Conservation (phyloP, 164 flowering plant species). For the Malania oleifera region DNA sequence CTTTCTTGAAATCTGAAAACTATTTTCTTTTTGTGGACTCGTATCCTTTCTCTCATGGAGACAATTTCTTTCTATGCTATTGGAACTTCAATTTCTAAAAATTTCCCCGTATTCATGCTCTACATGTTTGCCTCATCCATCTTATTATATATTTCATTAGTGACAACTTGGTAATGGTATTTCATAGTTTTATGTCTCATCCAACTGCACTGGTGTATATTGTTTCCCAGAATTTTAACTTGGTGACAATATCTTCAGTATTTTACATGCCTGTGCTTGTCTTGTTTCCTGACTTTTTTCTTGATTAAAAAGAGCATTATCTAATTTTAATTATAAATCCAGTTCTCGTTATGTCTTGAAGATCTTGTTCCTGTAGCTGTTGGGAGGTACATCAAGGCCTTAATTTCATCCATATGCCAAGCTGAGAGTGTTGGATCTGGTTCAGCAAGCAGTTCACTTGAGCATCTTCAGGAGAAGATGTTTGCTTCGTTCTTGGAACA, state of each 20-base stretch:
- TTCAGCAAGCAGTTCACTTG: conserved; percentile 29
- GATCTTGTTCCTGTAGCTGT: conserved; percentile 93
- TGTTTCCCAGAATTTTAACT: too few species aligned
- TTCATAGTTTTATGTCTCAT: background rate
- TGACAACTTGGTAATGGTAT: too few species aligned
- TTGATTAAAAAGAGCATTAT: background rate
- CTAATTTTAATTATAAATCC: conserved; percentile 24
- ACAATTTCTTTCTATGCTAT: background rate
- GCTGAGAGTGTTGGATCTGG: conserved; percentile 28
- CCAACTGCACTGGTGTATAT: background rate
- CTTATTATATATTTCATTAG: too few species aligned
- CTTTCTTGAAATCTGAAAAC: too few species aligned
- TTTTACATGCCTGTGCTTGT: too few species aligned
- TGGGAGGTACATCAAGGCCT: conserved; percentile 69
- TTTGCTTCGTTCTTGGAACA: conserved; percentile 86
- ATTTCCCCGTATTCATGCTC: too few species aligned
- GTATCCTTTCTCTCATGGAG: background rate
- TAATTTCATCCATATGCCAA: conserved; percentile 49
- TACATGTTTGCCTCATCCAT: too few species aligned
- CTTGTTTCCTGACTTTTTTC: conserved; percentile 2
- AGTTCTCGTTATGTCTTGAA: conserved; percentile 96
- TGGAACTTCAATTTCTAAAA: too few species aligned
- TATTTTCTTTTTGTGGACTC: too few species aligned
- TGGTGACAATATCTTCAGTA: too few species aligned
- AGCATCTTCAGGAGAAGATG: conserved; percentile 68